These are phyloP conservation scores for Knoxdaviesia proteae DNA, from an alignment of 2,329 filamentous ascomycete species.

Conservation along the genomic window DNA sequence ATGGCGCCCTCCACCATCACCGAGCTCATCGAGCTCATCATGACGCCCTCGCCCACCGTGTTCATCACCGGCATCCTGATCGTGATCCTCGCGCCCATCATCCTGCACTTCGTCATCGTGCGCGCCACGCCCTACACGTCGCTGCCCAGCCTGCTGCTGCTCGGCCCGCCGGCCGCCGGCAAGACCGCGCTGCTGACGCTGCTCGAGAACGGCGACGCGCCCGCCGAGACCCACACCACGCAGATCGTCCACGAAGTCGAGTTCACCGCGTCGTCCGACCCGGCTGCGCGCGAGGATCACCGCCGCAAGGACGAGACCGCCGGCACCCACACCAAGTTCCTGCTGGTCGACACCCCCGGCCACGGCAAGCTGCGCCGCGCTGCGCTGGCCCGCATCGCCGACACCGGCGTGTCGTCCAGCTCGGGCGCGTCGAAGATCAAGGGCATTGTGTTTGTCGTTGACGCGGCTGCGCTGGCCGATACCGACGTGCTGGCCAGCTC, in stretches of 20 bases:
- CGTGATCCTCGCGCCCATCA: conserved; percentile 49
- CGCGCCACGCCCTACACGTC: conserved; percentile 41
- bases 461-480: conserved; percentile 48
- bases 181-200: conserved; percentile 80
- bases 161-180: conserved; percentile 64
- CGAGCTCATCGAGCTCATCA: too few relatives aligned
- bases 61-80: conserved; percentile 51
- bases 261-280: conserved; percentile 29
- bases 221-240: conserved; percentile 31
- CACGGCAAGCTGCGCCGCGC: conserved; percentile 78
- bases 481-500: conserved; percentile 45
- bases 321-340: conserved; percentile 44
- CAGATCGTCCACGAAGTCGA: conserved; percentile 29
- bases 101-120: conserved; percentile 60
- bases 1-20: too few relatives aligned
- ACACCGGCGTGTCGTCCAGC: conserved; percentile 8
- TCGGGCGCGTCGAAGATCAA: conserved; percentile 27
- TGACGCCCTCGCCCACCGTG: conserved; percentile 37
- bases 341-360: conserved; percentile 75
- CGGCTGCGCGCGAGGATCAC: conserved; percentile 21
- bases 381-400: conserved; percentile 31
- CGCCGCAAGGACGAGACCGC: conserved; percentile 33
- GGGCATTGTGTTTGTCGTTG: conserved; percentile 74
- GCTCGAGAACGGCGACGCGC: conserved; percentile 31
- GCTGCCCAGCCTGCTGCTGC: conserved; percentile 57